These are phyloP conservation scores for Phytophthora cactorum DNA, from an alignment of 352 stramenopile genomes.

Conservation along the genomic window DNA sequence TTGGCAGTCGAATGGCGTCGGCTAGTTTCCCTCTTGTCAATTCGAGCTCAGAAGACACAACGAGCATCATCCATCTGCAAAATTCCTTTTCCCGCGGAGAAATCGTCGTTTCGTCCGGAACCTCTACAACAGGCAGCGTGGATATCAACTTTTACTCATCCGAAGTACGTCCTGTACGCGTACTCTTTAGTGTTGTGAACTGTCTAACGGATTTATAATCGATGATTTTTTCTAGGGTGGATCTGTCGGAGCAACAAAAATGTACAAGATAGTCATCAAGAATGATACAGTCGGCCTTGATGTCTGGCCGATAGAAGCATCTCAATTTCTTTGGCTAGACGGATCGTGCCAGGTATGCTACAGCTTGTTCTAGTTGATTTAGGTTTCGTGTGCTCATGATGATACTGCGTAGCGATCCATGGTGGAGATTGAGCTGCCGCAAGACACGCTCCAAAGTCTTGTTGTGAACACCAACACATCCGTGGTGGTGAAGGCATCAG, in stretches of 20 bases:
- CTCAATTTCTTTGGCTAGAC: conserved; percentile 71
- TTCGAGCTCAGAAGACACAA: conserved; percentile 8
- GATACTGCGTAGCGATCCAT: conserved; percentile 39
- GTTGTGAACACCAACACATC: conserved; percentile 57
- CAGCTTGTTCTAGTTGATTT: background rate
- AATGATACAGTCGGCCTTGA: conserved; percentile 37
- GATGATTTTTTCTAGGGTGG: conserved; percentile 14
- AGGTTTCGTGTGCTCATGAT: background rate
- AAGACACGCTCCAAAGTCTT: conserved; percentile 31
- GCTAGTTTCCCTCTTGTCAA: conserved; percentile 50
- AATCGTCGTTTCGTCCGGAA: conserved; percentile 32
- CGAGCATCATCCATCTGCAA: conserved; percentile 30
- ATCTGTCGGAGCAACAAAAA: conserved; percentile 12
- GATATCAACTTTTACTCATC: conserved; percentile 53
- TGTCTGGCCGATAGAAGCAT: conserved; percentile 40
- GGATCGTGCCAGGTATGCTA: conserved; percentile 65
- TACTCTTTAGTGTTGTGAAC: background rate
- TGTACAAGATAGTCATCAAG: conserved; percentile 40
- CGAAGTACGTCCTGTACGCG: conserved; percentile 30
- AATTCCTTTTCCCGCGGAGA: conserved; percentile 58
- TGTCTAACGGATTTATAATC: background rate
- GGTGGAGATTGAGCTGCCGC: conserved; percentile 48
- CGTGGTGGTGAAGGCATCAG: conserved; percentile 50
- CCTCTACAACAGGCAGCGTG: conserved; percentile 33
- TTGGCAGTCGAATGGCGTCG: conserved; percentile 56